These are phyloP conservation scores for Obba rivulosa DNA, from an alignment of 768 basidiomycete species.

Conservation along the genomic window DNA sequence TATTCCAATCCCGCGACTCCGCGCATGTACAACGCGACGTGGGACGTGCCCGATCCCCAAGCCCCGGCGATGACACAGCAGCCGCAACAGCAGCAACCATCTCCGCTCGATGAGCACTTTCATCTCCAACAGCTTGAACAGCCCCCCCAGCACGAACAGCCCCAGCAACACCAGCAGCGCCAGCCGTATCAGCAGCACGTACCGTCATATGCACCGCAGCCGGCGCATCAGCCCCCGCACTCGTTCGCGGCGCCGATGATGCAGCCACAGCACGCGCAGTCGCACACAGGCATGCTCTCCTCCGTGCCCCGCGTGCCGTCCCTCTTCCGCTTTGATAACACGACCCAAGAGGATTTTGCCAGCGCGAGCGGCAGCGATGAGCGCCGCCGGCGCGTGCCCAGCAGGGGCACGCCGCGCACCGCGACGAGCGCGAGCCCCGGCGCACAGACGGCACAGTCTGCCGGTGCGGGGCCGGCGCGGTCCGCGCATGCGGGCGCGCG, in stretches of 20 bases:
- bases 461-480: constrained; percentile 10
- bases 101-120: constrained; percentile 5
- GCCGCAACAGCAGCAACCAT: constrained; percentile 4
- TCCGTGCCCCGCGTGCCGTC: background rate
- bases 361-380: constrained; percentile 1
- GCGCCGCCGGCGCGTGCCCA: constrained; percentile 5
- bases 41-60: no score
- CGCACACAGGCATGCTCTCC: constrained; percentile 7
- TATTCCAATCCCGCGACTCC: constrained; percentile 16
- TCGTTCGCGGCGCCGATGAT: constrained; percentile 1
- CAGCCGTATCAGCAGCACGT: constrained; percentile 7
- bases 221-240: constrained; percentile 10
- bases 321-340: constrained; percentile 16
- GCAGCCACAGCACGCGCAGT: constrained; percentile 1
- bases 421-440: constrained; percentile 8
- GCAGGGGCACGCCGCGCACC: constrained; percentile 9
- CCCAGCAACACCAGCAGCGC: constrained; percentile 6
- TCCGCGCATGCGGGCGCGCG: constrained; percentile 3
- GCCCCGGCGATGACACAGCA: no score
- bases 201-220: background rate
- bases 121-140: constrained; percentile 5
- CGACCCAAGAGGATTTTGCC: constrained; percentile 14
- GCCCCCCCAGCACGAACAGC: constrained; percentile 5
- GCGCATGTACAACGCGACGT: constrained; percentile 8
- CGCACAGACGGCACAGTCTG: constrained; percentile 5